These are phyloP conservation scores for Scutellaria baicalensis DNA, from an alignment of 257 asterid genomes.

Conservation along the genomic window DNA sequence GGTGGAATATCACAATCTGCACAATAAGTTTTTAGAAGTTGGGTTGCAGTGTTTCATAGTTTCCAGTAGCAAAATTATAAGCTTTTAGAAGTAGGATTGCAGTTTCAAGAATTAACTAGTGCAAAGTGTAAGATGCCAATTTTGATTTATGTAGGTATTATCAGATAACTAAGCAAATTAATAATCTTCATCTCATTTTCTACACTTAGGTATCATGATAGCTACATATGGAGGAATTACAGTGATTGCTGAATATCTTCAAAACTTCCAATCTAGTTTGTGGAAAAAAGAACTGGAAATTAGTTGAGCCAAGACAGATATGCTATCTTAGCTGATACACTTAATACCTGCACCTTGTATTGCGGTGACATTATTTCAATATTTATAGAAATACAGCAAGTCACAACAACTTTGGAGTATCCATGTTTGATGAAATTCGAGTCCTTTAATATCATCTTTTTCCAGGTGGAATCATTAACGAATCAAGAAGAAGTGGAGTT, in stretches of 20 bases:
- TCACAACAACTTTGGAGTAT: not conserved
- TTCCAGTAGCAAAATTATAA: too few species aligned
- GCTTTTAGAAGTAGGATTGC: not conserved
- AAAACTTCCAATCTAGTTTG: too few species aligned
- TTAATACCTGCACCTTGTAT: not conserved
- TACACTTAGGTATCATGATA: not conserved
- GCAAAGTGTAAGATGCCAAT: not conserved
- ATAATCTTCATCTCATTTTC: not conserved
- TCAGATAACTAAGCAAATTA: not conserved
- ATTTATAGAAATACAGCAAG: not conserved
- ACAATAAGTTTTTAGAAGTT: too few species aligned
- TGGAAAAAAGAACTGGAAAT: too few species aligned
- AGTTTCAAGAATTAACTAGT: not conserved
- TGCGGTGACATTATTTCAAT: not conserved
- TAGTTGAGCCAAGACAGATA: not conserved
- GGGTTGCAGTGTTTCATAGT: not conserved
- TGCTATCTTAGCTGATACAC: not conserved
- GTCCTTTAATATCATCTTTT: not conserved
- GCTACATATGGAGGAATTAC: not conserved
- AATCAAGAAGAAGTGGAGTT: constrained; percentile 95
- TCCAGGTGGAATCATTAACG: constrained; percentile 82
- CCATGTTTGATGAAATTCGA: not conserved
- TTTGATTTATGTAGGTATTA: not conserved
- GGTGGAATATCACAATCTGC: too few species aligned
- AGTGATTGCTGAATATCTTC: not conserved